Percentiles rank a stretch among this genome's conserved stretches.
phyloP scores from a whole-genome alignment of 2,329 filamentous ascomycete genomes.

The Aspergillus pseudoglaucus region DNA sequence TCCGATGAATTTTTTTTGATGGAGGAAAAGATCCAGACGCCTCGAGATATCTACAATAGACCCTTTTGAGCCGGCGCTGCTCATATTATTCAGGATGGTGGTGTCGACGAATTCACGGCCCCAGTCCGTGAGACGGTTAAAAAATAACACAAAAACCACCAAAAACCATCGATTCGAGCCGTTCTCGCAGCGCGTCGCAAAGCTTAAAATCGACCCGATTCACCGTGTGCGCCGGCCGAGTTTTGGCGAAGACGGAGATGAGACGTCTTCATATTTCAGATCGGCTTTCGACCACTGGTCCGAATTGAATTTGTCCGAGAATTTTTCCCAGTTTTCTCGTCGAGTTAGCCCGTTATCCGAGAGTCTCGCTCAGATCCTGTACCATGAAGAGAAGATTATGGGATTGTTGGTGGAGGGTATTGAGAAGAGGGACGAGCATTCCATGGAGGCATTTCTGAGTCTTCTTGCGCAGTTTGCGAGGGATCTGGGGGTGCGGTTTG shows the following conservation, averaged over 20 bases:
- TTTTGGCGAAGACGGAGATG: constrained; percentile 70
- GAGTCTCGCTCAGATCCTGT: constrained; percentile 83
- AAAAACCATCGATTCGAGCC: constrained; percentile 87
- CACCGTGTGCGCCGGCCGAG: constrained; percentile 75
- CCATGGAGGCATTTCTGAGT: constrained; percentile 77
- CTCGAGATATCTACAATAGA: constrained; percentile 9
- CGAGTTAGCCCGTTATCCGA: constrained; percentile 74
- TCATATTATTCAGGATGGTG: constrained; percentile 32
- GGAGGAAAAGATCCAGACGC: constrained; percentile 11
- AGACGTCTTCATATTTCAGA: constrained; percentile 79
- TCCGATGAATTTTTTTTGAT: constrained; percentile 35
- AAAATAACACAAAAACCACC: constrained; percentile 64
- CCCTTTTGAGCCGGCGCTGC: constrained; percentile 19
- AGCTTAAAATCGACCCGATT: constrained; percentile 88
- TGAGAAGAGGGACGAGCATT: constrained; percentile 66
- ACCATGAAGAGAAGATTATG: constrained; percentile 84
- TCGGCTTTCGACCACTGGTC: constrained; percentile 79
- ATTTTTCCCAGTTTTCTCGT: constrained; percentile 70
- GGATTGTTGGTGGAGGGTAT: constrained; percentile 69
- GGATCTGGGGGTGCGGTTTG: constrained; percentile 79
- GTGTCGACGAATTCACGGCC: constrained; percentile 60
- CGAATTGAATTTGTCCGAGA: constrained; percentile 81
- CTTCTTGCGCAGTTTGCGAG: constrained; percentile 93
- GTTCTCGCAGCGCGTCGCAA: constrained; percentile 83
- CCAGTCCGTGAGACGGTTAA: constrained; percentile 61